Conservation (phyloP, 768 basidiomycete species). For the Leucocoprinus leucothites region DNA sequence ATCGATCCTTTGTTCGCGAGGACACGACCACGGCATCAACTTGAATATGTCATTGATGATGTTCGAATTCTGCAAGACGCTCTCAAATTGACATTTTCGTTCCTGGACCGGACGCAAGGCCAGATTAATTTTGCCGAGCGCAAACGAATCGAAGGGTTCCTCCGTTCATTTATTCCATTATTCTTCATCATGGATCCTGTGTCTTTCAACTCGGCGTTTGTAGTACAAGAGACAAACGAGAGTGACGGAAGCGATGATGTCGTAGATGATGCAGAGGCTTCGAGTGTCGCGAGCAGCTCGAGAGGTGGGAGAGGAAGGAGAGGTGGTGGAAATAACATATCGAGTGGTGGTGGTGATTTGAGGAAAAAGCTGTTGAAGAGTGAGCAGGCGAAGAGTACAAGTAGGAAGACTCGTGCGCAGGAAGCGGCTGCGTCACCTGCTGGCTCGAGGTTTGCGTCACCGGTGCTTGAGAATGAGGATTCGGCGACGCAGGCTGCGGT, state of each 20-base stretch:
- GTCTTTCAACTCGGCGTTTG: conserved; percentile 68
- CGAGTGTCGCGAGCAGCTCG: conserved; percentile 24
- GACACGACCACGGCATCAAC: conserved; percentile 70
- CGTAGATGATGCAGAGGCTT: conserved; percentile 34
- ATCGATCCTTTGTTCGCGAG: conserved; percentile 56
- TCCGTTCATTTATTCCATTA: conserved; percentile 73
- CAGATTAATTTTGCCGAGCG: conserved; percentile 71
- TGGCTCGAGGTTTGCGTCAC: conserved; percentile 62
- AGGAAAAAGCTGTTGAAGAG: conserved; percentile 80
- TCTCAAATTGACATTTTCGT: conserved; percentile 84
- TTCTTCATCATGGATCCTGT: conserved; percentile 75
- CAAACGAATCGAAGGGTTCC: conserved; percentile 76
- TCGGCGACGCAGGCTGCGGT: conserved; percentile 28
- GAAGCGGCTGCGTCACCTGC: conserved; percentile 48
- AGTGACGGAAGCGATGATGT: conserved; percentile 58
- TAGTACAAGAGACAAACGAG: conserved; percentile 51
- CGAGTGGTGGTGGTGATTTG: conserved; percentile 55
- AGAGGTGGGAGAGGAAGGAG: conserved; percentile 9
- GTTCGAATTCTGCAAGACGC: conserved; percentile 78
- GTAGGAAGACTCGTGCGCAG: conserved; percentile 53
- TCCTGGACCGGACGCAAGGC: conserved; percentile 84
- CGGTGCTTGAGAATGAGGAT: conserved; percentile 47
- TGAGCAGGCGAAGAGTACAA: conserved; percentile 74
- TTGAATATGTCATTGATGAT: conserved; percentile 76
- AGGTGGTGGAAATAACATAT: conserved; percentile 7